Evolutionary conservation across 2,329 filamentous ascomycete genomes (phyloP).

Genomic region (Pseudogymnoascus sp.): DNA sequence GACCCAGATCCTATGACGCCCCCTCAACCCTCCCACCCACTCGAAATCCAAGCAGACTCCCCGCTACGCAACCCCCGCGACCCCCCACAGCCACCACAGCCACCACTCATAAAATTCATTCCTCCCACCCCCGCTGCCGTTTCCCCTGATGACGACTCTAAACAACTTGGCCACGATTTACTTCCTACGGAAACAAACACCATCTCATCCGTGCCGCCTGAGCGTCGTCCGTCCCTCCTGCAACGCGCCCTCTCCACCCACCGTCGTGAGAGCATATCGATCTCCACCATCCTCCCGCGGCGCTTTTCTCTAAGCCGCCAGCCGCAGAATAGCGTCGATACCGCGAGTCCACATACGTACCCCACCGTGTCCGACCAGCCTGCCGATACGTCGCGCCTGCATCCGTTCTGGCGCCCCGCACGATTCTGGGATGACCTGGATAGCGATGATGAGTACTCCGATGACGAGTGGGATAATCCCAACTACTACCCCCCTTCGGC

Average conservation of each 20-base stretch:
- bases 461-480: constrained; percentile 15
- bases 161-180: constrained; percentile 42
- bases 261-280: constrained; percentile 35
- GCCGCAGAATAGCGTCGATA: neutral
- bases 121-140: constrained; percentile 53
- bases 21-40: constrained; percentile 37
- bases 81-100: constrained; percentile 42
- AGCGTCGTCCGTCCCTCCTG: constrained; percentile 42
- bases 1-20: constrained; percentile 39
- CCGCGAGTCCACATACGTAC: constrained; percentile 27
- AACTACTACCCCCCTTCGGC: neutral
- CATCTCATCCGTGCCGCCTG: constrained; percentile 34
- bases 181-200: constrained; percentile 34
- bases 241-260: constrained; percentile 37
- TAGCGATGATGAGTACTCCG: constrained; percentile 26
- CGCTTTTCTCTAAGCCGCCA: constrained; percentile 45
- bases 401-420: constrained; percentile 54
- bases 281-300: constrained; percentile 40
- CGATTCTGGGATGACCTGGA: constrained; percentile 35
- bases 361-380: constrained; percentile 38
- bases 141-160: constrained; percentile 46
- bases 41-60: constrained; percentile 49
- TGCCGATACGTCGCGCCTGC: constrained; percentile 45
- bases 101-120: constrained; percentile 48
- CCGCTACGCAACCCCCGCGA: constrained; percentile 53